Conservation (phyloP, 2,329 filamentous ascomycete genomes). For the Teratosphaeriaceae sp. region DNA sequence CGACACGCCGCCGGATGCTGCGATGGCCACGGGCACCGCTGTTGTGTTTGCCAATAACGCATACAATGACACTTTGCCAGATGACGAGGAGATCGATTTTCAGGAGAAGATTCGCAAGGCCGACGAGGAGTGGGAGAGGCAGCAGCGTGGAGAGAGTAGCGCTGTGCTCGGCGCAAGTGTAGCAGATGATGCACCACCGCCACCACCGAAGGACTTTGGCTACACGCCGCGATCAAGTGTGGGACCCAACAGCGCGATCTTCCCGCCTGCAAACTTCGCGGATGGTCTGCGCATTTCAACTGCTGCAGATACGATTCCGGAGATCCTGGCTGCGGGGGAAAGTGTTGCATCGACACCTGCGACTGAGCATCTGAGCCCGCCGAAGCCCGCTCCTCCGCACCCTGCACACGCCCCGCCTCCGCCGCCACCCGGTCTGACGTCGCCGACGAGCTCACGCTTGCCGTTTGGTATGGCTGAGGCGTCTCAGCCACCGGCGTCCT, state of each 20-base stretch:
- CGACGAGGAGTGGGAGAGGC: conserved; percentile 27
- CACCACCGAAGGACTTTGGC: conserved; percentile 37
- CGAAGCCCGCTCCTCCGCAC: conserved; percentile 29
- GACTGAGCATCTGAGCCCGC: conserved; percentile 11
- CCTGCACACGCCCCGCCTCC: conserved; percentile 42
- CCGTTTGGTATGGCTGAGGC: conserved; percentile 20
- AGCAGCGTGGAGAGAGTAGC: conserved; percentile 20
- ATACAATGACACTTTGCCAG: conserved; percentile 12
- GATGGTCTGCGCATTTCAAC: conserved; percentile 26
- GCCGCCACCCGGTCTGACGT: conserved; percentile 6
- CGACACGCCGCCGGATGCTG: conserved; percentile 25
- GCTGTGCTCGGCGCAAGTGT: conserved; percentile 11
- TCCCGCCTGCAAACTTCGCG: conserved; percentile 13
- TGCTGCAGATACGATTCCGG: conserved; percentile 29
- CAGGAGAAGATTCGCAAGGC: conserved; percentile 24
- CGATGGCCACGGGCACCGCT: conserved; percentile 23
- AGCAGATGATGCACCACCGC: conserved; percentile 29
- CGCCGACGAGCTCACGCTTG: conserved; percentile 4
- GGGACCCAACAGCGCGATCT: conserved; percentile 18
- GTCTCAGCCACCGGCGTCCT: conserved; percentile 14
- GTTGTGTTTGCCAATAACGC: conserved; percentile 22
- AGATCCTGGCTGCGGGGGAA: conserved; percentile 27
- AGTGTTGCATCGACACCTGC: conserved; percentile 8
- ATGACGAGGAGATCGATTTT: conserved; percentile 24
- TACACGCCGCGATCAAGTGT: conserved; percentile 29